phyloP scores from a whole-genome alignment of 352 stramenopile species.

The Achlya hypogyna region DNA sequence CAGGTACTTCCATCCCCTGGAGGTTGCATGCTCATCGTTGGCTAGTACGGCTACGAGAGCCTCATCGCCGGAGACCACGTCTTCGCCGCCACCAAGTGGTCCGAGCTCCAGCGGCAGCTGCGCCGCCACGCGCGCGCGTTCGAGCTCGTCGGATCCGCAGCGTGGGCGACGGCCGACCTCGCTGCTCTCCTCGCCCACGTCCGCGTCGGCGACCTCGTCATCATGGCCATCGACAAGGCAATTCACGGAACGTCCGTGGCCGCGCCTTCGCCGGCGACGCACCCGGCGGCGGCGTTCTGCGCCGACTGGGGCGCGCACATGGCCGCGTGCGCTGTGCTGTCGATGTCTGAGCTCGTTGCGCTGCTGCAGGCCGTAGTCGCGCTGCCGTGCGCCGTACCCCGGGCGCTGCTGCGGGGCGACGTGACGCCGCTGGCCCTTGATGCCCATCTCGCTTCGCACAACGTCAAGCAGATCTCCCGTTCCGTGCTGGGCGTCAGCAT shows the following conservation, averaged over 20 bases:
- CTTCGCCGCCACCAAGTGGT: background rate
- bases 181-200: background rate
- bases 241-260: background rate
- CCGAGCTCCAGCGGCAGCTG: background rate
- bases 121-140: background rate
- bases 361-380: background rate
- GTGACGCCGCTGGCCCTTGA: background rate
- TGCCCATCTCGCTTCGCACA: background rate
- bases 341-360: background rate
- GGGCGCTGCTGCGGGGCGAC: background rate
- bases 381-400: background rate
- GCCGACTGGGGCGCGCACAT: background rate
- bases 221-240: background rate
- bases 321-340: background rate
- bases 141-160: background rate
- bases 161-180: background rate
- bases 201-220: conserved; percentile 1
- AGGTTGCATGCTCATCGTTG: background rate
- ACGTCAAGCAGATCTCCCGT: conserved; percentile 14
- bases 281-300: background rate
- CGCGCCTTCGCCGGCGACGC: background rate
- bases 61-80: background rate
- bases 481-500: background rate
- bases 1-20: background rate
- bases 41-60: conserved; percentile 2